Conservation (phyloP, 2,329 filamentous ascomycete genomes). For the Aspergillus sojae region DNA sequence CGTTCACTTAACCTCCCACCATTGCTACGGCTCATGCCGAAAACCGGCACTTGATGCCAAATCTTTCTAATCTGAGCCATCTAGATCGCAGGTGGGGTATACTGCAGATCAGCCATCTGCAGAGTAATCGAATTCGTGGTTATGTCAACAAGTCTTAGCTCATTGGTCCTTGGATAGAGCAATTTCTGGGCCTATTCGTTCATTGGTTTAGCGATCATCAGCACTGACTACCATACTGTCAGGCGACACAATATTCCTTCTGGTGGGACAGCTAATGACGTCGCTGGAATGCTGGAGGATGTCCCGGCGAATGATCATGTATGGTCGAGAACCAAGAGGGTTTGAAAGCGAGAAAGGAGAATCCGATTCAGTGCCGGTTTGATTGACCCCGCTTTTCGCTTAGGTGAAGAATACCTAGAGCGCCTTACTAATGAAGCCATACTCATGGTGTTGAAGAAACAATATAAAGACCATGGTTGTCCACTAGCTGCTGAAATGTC, state of each 20-base stretch:
- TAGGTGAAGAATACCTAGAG: not conserved
- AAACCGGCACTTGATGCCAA: not conserved
- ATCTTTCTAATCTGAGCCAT: not conserved
- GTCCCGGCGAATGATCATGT: not conserved
- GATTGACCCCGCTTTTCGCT: not conserved
- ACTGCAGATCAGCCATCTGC: too few relatives aligned
- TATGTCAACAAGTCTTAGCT: not conserved
- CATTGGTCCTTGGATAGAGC: not conserved
- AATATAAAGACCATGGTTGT: not conserved
- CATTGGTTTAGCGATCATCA: not conserved
- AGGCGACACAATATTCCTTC: not conserved
- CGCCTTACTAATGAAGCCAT: not conserved
- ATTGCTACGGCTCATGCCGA: not conserved
- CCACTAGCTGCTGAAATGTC: not conserved
- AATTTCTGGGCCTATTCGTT: not conserved
- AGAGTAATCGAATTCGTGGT: not conserved
- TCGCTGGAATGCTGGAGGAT: not conserved
- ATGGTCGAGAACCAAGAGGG: not conserved
- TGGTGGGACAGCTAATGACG: not conserved
- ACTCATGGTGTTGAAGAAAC: not conserved
- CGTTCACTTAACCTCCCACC: not conserved
- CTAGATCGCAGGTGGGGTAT: not conserved
- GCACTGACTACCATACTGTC: not conserved
- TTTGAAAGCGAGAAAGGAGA: not conserved
- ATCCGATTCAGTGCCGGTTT: not conserved